Evolutionary conservation across 2,329 filamentous ascomycete genomes (phyloP), one percentile per base, ranked within the genome.

Genomic region (Xylogone sp.): DNA sequence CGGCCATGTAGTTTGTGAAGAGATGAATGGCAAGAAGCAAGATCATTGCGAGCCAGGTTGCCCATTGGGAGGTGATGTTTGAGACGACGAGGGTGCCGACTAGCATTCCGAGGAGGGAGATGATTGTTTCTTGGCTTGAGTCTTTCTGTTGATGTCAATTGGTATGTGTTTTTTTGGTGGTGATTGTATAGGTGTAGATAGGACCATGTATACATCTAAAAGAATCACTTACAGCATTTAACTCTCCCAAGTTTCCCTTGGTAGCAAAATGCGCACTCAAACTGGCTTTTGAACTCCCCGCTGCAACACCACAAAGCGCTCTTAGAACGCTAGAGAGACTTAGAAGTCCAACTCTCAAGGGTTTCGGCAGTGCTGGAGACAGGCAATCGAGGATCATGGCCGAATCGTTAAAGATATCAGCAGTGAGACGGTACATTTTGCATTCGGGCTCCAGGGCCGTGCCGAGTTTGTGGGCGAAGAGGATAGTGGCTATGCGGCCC

Each of bases 61-160:
- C 82, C 13, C 75, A 68, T 51, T 84, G 83, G 46, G 85, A 83
- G 48, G 87, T 82, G 20, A 97, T 82, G 56, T 81, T 75, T 29
- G 87, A 87, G 18, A 97, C 88, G 13, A 96, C 84, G 2, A 96
- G 54, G 45, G 86, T 94, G 1, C 94, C 94, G 13, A 81, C 82
- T 48, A 96, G 77, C 81, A 97, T 91, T 2, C 94, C 94, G 29
- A 96, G 56, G 21, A 97, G 76, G 2, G 90, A 93, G 51, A 99
- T 89, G 19, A 96, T 84, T 0, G 93, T 97, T 71, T 97, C 94
- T 71, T 97, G 94, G 58, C 89, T 95, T 12, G 91, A 91, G 67
- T 97, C 93, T 79, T 96, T 85, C 65, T 68, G 20, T 43, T 31
- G 9, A 43, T 46, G 21, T 59, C 19, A 62, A 51, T 27, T 21